phyloP scores from a whole-genome alignment of 2,329 filamentous ascomycete species.

The Neospermospora avenae region DNA sequence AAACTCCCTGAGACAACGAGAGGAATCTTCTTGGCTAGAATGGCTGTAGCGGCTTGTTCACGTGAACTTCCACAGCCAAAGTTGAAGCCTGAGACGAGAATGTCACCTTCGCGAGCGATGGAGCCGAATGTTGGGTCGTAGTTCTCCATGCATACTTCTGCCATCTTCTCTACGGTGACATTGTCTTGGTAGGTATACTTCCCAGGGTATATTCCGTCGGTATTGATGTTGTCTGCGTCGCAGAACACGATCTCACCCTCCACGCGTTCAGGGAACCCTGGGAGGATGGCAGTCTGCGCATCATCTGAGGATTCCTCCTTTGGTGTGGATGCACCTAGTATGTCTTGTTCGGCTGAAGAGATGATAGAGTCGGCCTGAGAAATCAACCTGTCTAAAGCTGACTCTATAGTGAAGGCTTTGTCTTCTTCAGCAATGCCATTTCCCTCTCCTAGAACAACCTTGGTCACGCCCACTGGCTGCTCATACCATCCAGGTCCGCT shows the following conservation, averaged over 20 bases:
- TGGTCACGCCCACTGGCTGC: conserved; percentile 62
- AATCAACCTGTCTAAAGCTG: conserved; percentile 70
- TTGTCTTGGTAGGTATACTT: conserved; percentile 92
- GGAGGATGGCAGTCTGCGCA: conserved; percentile 65
- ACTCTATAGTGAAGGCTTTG: conserved; percentile 62
- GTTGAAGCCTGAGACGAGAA: conserved; percentile 83
- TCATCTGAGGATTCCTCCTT: conserved; percentile 35
- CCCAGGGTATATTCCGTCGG: conserved; percentile 87
- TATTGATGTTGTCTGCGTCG: conserved; percentile 85
- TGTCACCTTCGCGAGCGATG: conserved; percentile 66
- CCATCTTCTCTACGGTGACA: conserved; percentile 75
- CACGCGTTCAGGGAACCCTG: conserved; percentile 82
- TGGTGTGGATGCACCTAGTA: conserved; percentile 27
- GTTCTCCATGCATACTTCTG: conserved; percentile 88
- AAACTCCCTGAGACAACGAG: conserved; percentile 80
- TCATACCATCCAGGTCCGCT: conserved; percentile 76
- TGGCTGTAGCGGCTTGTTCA: conserved; percentile 86
- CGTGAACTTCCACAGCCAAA: conserved; percentile 81
- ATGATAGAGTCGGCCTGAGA: conserved; percentile 57
- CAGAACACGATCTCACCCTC: conserved; percentile 85
- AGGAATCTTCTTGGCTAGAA: conserved; percentile 75
- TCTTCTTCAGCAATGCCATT: conserved; percentile 63
- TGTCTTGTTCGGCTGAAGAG: conserved; percentile 35
- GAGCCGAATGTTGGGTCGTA: conserved; percentile 72
- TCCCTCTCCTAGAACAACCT: conserved; percentile 69